Percentiles rank a stretch among this genome's conserved stretches.
These are phyloP conservation scores for Mycena vitilis DNA, from an alignment of 768 basidiomycete genomes.

Conservation along the genomic window DNA sequence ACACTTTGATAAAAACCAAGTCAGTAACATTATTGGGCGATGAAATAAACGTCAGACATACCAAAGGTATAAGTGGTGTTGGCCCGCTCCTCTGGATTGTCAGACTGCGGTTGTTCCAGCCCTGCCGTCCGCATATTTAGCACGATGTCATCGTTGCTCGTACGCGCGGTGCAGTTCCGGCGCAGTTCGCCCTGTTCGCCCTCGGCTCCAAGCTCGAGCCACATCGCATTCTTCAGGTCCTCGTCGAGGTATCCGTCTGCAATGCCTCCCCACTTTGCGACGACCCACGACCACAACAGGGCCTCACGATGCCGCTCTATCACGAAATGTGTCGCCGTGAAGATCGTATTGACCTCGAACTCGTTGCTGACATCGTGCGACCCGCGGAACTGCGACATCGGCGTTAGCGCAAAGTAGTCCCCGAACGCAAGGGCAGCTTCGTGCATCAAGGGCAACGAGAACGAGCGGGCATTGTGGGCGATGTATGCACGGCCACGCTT, in stretches of 20 bases:
- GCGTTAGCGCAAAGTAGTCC: slow-evolving; percentile 42
- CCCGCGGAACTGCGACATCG: slow-evolving; percentile 46
- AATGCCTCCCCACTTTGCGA: slow-evolving; percentile 45
- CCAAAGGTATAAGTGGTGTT: slow-evolving; percentile 35
- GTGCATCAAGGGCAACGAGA: slow-evolving; percentile 47
- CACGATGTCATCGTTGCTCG: slow-evolving; percentile 23
- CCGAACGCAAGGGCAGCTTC: slow-evolving; percentile 48
- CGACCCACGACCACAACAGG: slow-evolving; percentile 50
- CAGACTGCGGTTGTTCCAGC: slow-evolving; percentile 26
- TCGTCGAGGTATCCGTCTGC: slow-evolving; percentile 35
- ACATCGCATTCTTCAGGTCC: slow-evolving; percentile 39
- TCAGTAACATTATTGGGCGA: neutral
- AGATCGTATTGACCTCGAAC: slow-evolving; percentile 46
- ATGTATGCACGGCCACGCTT: slow-evolving; percentile 50
- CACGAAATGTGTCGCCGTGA: slow-evolving; percentile 45
- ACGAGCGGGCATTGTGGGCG: slow-evolving; percentile 50
- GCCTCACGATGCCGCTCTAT: slow-evolving; percentile 50
- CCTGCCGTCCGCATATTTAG: slow-evolving; percentile 34
- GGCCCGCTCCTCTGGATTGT: slow-evolving; percentile 23
- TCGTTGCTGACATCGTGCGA: slow-evolving; percentile 41
- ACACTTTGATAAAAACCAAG: neutral
- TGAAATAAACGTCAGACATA: neutral
- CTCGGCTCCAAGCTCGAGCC: slow-evolving; percentile 44
- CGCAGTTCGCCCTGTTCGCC: slow-evolving; percentile 30
- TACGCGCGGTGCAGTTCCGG: slow-evolving; percentile 21